Evolutionary conservation across 371 early-diverging fungal genomes (phyloP), one percentile per base, ranked within the genome.

Genomic region (Lichtheimia corymbifera): DNA sequence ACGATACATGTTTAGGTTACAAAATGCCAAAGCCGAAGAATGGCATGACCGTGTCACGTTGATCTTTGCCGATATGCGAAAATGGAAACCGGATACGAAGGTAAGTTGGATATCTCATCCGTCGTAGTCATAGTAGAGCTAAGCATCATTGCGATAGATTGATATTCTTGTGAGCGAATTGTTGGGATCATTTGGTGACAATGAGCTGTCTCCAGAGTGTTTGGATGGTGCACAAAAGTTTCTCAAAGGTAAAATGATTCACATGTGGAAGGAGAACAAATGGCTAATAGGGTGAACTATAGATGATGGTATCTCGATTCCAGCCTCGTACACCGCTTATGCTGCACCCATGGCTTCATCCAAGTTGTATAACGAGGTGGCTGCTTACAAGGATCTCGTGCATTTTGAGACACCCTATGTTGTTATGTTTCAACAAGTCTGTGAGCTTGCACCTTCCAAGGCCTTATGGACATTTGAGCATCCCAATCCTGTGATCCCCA

Each of bases 121-220:
- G 2, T 28, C 25, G 54, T 20, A 0, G 14, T 54, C 41, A 49
- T 65, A 40, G n/a, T 60, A 7, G 49, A 7, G 49, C 53, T 18
- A 50, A 15, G 22, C 62, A 56, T 24, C n/a, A 45, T 25, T 17
- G 14, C 17, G 14, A 15, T 47, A 47, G n/a, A 47, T 47, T 25
- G 97, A 95, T 74, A 91, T 97, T 40, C 74, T 96, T 24, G 93
- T 95, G 22, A 92, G 92, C 62, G 96, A 97, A 72, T 80, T 97
- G 4, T 77, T 97, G 30, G 95, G 96, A 4, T 96, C 96, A 12
- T 93, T 97, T 83, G 97, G 96, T 52, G 97, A 98, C 74, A 98
- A 98, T 72, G 98, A 98, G 71, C 85, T 97, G 4, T 93, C 96
- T 2, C 98, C 98, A 3, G 98, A 98, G 74, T 98, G 97, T 70